Evolutionary conservation across 2,329 filamentous ascomycete species (phyloP).

Genomic region (Exophiala bonariae): DNA sequence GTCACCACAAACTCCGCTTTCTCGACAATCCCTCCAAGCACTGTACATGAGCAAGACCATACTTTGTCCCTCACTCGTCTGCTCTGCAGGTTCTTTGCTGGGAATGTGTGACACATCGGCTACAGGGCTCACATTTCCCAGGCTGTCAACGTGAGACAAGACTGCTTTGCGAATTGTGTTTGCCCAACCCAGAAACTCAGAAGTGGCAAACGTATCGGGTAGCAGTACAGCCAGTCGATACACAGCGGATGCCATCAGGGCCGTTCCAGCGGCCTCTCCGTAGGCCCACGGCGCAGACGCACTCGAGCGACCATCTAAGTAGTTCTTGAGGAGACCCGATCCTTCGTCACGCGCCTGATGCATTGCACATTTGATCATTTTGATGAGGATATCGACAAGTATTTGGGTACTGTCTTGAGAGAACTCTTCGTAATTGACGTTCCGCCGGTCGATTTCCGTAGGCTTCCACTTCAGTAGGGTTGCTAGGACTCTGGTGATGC

Average conservation of each 20-base stretch:
- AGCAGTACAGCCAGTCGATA: conserved; percentile 48
- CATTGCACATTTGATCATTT: conserved; percentile 39
- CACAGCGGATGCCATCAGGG: conserved; percentile 44
- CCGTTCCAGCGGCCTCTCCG: conserved; percentile 51
- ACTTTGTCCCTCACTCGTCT: conserved; percentile 24
- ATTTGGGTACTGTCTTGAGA: conserved; percentile 27
- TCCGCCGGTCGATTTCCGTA: conserved; percentile 27
- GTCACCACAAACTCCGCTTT: conserved; percentile 7
- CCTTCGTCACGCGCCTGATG: conserved; percentile 19
- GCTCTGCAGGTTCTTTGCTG: conserved; percentile 4
- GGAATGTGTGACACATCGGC: conserved; percentile 17
- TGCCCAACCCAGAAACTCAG: conserved; percentile 44
- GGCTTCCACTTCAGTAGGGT: conserved; percentile 31
- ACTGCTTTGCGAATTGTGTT: conserved; percentile 41
- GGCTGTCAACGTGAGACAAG: conserved; percentile 33
- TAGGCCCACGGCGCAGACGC: conserved; percentile 38
- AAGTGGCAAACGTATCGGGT: conserved; percentile 36
- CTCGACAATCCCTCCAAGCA: conserved; percentile 16
- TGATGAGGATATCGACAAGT: conserved; percentile 36
- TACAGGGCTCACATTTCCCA: conserved; percentile 13
- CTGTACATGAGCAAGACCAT: conserved; percentile 22
- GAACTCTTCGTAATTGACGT: conserved; percentile 1
- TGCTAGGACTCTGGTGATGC: conserved; percentile 48
- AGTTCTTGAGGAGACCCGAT: conserved; percentile 44
- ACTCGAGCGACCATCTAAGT: conserved; percentile 39